Conservation (phyloP, 805 yeast genomes). For the Teunomyces kruisii region DNA sequence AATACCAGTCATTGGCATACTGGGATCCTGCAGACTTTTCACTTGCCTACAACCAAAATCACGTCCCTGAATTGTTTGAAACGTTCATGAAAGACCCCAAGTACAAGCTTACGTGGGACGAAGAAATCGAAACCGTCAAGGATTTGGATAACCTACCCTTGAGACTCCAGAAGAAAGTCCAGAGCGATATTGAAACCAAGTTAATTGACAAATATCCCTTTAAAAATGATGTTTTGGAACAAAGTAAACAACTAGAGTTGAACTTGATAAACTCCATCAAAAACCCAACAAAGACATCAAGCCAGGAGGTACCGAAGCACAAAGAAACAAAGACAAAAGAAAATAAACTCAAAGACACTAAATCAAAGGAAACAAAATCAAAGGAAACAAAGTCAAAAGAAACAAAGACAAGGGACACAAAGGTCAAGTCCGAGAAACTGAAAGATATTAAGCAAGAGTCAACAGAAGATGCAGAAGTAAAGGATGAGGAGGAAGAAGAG, state of each 20-base stretch:
- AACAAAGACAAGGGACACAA: not conserved
- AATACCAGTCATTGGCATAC: constrained; percentile 58
- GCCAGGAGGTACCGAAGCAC: not conserved
- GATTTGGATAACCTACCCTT: constrained; percentile 35
- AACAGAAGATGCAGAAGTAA: not conserved
- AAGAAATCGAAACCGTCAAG: constrained; percentile 17
- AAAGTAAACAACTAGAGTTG: constrained; percentile 20
- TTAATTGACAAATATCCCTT: constrained; percentile 37
- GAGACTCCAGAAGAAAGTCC: constrained; percentile 38
- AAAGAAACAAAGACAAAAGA: not conserved
- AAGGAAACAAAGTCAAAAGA: not conserved
- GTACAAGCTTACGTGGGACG: constrained; percentile 34
- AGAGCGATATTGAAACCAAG: constrained; percentile 32
- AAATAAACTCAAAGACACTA: not conserved
- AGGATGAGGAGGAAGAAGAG: constrained; percentile 4
- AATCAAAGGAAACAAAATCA: constrained; percentile 3
- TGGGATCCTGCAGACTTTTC: constrained; percentile 57
- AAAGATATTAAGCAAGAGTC: not conserved
- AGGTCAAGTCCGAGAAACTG: not conserved
- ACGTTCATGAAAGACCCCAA: constrained; percentile 27
- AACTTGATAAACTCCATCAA: constrained; percentile 14
- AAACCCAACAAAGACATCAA: not conserved
- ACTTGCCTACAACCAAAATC: constrained; percentile 13
- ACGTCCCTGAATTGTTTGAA: constrained; percentile 33
- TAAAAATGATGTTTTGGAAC: constrained; percentile 27